Evolutionary conservation across 2,329 filamentous ascomycete genomes (phyloP).

Genomic region (Daldinia eschscholtzii): DNA sequence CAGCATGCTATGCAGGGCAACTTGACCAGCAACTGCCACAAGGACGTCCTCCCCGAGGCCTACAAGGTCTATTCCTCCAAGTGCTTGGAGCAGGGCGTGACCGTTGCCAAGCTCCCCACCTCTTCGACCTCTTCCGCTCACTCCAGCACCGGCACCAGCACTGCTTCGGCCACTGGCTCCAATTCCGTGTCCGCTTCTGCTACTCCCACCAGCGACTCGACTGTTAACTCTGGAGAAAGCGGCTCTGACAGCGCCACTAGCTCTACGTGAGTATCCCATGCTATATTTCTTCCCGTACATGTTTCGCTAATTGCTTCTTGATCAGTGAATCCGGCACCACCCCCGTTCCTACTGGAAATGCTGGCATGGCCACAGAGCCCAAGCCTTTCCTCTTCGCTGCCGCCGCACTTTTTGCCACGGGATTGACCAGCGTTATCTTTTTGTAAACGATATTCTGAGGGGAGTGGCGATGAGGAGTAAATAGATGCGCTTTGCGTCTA

Average conservation of each 20-base stretch:
- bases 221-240: conserved; percentile 17
- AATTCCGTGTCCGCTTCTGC: conserved; percentile 30
- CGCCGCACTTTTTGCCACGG: conserved; percentile 41
- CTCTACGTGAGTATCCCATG: conserved; percentile 33
- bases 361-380: conserved; percentile 38
- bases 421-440: conserved; percentile 43
- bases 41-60: conserved; percentile 35
- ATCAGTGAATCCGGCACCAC: conserved; percentile 23
- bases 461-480: conserved; percentile 6
- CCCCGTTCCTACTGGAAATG: conserved; percentile 26
- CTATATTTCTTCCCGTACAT: neutral
- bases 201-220: conserved; percentile 26
- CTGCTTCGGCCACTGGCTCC: conserved; percentile 29
- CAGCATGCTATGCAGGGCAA: conserved; percentile 44
- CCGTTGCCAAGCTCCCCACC: conserved; percentile 39
- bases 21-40: conserved; percentile 40
- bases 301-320: conserved; percentile 21
- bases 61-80: conserved; percentile 45
- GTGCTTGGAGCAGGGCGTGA: conserved; percentile 42
- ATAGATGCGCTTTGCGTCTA: conserved; percentile 1
- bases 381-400: conserved; percentile 41
- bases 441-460: conserved; percentile 29
- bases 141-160: conserved; percentile 34
- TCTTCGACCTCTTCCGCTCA: conserved; percentile 35
- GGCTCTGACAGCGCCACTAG: conserved; percentile 17